These are phyloP conservation scores for Ilex aquifolium DNA, from an alignment of 257 asterid species.

Conservation along the genomic window DNA sequence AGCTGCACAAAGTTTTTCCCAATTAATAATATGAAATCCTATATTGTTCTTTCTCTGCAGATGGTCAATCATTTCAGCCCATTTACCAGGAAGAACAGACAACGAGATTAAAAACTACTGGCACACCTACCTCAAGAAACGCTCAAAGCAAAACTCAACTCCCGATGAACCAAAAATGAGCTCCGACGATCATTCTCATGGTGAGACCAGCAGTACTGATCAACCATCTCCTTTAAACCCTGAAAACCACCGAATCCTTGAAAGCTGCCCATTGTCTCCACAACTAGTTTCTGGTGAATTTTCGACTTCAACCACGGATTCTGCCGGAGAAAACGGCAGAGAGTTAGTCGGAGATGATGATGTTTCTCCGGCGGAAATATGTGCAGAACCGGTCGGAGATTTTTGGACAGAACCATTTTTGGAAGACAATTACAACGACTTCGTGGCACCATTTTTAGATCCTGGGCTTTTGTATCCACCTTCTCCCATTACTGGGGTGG, in stretches of 20 bases:
- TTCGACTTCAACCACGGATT: too few relatives aligned
- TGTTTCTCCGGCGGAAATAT: too few relatives aligned
- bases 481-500: conserved; percentile 18
- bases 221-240: background rate
- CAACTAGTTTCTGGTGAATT: too few relatives aligned
- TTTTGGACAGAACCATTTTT: background rate
- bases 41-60: background rate
- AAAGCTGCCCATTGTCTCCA: too few relatives aligned
- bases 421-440: background rate
- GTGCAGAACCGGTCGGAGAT: background rate
- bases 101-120: background rate
- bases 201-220: background rate
- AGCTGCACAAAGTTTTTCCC: too few relatives aligned
- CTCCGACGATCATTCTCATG: background rate
- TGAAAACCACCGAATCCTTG: too few relatives aligned
- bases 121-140: background rate
- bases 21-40: too few relatives aligned
- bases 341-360: too few relatives aligned
- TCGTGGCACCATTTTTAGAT: background rate
- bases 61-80: conserved; percentile 7
- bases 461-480: conserved; percentile 20
- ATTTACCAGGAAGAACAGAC: background rate
- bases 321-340: too few relatives aligned
- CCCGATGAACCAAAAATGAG: background rate
- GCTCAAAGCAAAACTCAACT: background rate